Base-by-base conservation (phyloP, 306 rosid genomes). In the Cicer yamashitae region DNA sequence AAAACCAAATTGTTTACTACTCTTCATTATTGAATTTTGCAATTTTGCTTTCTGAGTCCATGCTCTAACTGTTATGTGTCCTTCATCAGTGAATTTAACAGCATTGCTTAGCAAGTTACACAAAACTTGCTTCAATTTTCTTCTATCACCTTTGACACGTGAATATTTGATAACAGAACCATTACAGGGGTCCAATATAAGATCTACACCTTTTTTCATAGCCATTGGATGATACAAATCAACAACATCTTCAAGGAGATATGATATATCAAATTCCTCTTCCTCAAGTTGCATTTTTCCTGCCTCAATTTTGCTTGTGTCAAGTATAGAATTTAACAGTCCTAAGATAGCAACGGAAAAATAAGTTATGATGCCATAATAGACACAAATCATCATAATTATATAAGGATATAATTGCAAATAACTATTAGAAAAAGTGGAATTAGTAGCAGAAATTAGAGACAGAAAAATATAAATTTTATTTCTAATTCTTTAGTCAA, bases 271-370 rank as follows among this genome's bases (percentile, higher is more conserved):
- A 79, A 94, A 94, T 15, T 91, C 91, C 40, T 87, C 91, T 80
- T 88, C 97, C 41, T 87, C 91, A n/a, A 94, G 89, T 43, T 79
- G 87, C 89, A 91, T 87, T 77, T 91, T 90, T 2, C 96, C 96
- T 1, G 91, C 92, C 84, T 94, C 97, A 17, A 90, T 90, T 73
- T 91, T 90, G 83, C 97, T 94, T 62, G 87, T 87, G 68, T 94
- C 96, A 3, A 94, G 93, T 81, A 88, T 82, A 37, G 98, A 87
- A 77, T 90, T 94, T 81, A 94, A 65, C 41, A 91, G 65, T 51
- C 89, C 98, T 88, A 77, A 13, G 54, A 58, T 44, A 53, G 37
- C 15, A 4, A 47, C 6, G 75, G 7, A 78, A 67, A 11, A 8
- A 68, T 47, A 45, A 44, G 69, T 65, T 20, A 66, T 37, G 62